Base-by-base conservation (phyloP, 148 eudicot species). In the Rhododendron griersonianum region DNA sequence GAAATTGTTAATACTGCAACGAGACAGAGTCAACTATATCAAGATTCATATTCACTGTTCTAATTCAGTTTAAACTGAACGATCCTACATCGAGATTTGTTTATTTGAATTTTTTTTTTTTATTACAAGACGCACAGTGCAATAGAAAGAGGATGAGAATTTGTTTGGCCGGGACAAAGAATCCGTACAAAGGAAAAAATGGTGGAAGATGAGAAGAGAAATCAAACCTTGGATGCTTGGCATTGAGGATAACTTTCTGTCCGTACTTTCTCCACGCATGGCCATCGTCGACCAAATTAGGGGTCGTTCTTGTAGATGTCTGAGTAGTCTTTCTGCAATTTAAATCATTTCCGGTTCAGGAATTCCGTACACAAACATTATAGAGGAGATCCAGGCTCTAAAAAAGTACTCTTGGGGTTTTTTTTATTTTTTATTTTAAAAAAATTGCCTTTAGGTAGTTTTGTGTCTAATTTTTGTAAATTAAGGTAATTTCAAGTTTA, bases 221-320 rank as follows among this genome's bases (percentile, higher is more conserved):
- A 82, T 82, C n/a, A n/a, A 78, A 91, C 93, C 93, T 89, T 69
- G 92, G 92, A 76, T 91, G 80, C 45, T 83, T 86, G 57, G 92
- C 65, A 74, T 91, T 86, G 45, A 91, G 92, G 84, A 91, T 91
- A 3, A 25, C 37, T 85, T 91, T 91, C 71, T 90, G 92, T 16
- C 92, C 93, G 57, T 91, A 91, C 80, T 90, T 91, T 82, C 93
- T 90, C 93, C 93, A 90, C 35, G 87, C 92, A 80, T 86, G 87
- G 13, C 93, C 93, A 81, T 91, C 93, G 21, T 90, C 93, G 19
- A 85, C 37, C 55, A 77, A 44, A 45, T 84, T 69, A 78, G 89
- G 37, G 41, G 84, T 67, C 1, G 71, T 83, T 63, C 35, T 79
- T 84, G 81, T 78, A 48, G 35, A 30, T 45, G 90, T 84, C n/a